phyloP scores from a whole-genome alignment of 805 yeast genomes.

The Yarrowia bubula region DNA sequence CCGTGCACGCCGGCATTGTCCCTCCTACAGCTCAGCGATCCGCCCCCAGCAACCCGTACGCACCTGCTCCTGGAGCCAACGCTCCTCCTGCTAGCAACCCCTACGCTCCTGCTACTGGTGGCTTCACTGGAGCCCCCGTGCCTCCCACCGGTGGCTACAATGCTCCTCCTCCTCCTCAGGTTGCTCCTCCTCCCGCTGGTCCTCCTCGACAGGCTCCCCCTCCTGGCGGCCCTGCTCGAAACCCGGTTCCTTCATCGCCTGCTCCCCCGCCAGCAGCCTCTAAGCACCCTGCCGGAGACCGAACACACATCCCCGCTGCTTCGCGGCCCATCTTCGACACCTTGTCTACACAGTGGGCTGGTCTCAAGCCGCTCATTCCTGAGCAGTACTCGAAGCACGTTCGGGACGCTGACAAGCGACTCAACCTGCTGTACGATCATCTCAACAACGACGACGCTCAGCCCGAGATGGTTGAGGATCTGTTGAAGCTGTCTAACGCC shows the following conservation, averaged over 20 bases:
- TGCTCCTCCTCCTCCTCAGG: constrained; percentile 31
- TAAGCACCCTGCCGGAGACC: constrained; percentile 59
- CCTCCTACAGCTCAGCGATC: constrained; percentile 35
- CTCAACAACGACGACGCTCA: constrained; percentile 71
- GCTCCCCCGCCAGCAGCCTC: constrained; percentile 36
- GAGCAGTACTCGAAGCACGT: constrained; percentile 70
- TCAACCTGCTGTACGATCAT: constrained; percentile 71
- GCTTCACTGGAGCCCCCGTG: constrained; percentile 27
- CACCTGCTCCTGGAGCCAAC: constrained; percentile 39
- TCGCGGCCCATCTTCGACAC: constrained; percentile 58
- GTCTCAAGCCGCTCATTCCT: constrained; percentile 72
- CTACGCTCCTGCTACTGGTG: constrained; percentile 39
- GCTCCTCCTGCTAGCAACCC: constrained; percentile 43
- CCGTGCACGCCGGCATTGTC: constrained; percentile 41
- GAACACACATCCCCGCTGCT: constrained; percentile 61
- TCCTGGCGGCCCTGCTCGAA: constrained; percentile 19
- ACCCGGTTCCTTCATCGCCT: constrained; percentile 27
- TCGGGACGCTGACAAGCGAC: constrained; percentile 76
- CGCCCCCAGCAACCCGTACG: constrained; percentile 40
- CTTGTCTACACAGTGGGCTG: constrained; percentile 54
- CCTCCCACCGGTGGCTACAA: constrained; percentile 14
- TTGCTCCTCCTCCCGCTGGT: constrained; percentile 33
- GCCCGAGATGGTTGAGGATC: constrained; percentile 51
- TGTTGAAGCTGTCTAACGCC: constrained; percentile 52
- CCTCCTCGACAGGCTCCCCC: constrained; percentile 28